Base-by-base conservation (phyloP, 495 filamentous ascomycete genomes). In the Penicillium cosmopolitanum region DNA sequence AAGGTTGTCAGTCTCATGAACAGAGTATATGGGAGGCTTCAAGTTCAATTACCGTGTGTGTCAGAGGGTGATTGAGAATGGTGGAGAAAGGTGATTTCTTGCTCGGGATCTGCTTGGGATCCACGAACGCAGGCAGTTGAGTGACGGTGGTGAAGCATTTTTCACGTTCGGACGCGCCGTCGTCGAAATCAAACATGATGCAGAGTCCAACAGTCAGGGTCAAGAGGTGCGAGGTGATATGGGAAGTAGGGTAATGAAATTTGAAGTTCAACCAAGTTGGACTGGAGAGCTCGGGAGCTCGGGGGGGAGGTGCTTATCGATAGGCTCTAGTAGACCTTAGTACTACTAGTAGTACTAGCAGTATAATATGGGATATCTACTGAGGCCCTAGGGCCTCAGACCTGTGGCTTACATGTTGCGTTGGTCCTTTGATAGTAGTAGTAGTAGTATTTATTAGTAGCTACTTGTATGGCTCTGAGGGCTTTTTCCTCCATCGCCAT, bases 91-190 rank as follows among this genome's bases (percentile, higher is more conserved):
- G 90, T 61, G 87, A 84, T 60, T 85, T 86, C 66, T 88, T 94
- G 19, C 73, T 76, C 1, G 93, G 87, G 19, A 85, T 79, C 65
- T 93, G 89, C 59, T 86, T 81, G 12, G 85, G 81, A 66, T 94
- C 85, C 52, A 91, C 73, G 69, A 86, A 87, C 9, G 77, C 69
- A 25, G 83, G 78, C 71, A 95, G 82, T 8, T 78, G 75, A 2
- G 84, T 81, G 61, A 90, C 76, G 0, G 89, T 89, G 51, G 89
- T 87, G 72, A 84, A 88, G 72, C 87, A 90, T 78, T 92, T 97
- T 44, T 84, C 77, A 57, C 85, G 83, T 67, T 80, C 76, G 9
- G 83, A 79, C 36, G 82, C 78, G 34, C 81, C 77, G 15, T 80
- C 74, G 23, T 73, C 66, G 51, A 88, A 82, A 28, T 85, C 78